Evolutionary conservation across 2,329 filamentous ascomycete species (phyloP).

Genomic region (Coniochaeta sp.): DNA sequence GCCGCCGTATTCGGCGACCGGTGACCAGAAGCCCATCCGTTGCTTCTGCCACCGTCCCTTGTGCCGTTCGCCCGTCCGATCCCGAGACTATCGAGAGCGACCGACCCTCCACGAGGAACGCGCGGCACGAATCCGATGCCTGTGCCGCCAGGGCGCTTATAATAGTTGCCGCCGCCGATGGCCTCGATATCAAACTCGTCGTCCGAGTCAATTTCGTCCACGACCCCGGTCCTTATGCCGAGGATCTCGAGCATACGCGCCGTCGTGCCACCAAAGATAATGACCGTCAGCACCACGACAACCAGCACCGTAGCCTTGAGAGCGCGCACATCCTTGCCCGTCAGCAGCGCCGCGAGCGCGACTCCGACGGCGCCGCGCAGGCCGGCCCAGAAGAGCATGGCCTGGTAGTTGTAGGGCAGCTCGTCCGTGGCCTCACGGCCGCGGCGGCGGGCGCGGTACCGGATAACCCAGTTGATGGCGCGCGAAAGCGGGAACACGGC

Average conservation of each 20-base stretch:
- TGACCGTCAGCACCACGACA: conserved; percentile 93
- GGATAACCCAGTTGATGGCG: conserved; percentile 86
- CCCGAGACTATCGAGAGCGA: conserved; percentile 44
- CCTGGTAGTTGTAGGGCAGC: conserved; percentile 89
- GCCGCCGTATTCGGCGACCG: conserved; percentile 36
- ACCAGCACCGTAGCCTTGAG: conserved; percentile 93
- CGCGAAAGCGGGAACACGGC: conserved; percentile 90
- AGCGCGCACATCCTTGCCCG: conserved; percentile 72
- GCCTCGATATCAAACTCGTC: conserved; percentile 96
- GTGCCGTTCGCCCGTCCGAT: conserved; percentile 17
- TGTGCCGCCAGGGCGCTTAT: conserved; percentile 64
- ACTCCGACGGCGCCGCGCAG: conserved; percentile 93
- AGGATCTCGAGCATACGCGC: conserved; percentile 96
- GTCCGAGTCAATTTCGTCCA: conserved; percentile 94
- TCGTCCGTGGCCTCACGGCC: conserved; percentile 75
- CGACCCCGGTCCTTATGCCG: conserved; percentile 90
- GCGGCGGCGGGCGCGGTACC: conserved; percentile 71
- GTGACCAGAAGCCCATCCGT: conserved; percentile 47
- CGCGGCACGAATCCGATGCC: conserved; percentile 73
- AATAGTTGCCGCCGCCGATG: conserved; percentile 64
- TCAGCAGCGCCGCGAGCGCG: conserved; percentile 81
- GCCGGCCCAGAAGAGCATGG: conserved; percentile 99
- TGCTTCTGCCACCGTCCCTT: conserved; percentile 9
- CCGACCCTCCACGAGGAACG: conserved; percentile 48
- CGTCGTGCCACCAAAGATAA: conserved; percentile 97